Evolutionary conservation across 345 rosid species (phyloP).

Genomic region (Dovyalis caffra): DNA sequence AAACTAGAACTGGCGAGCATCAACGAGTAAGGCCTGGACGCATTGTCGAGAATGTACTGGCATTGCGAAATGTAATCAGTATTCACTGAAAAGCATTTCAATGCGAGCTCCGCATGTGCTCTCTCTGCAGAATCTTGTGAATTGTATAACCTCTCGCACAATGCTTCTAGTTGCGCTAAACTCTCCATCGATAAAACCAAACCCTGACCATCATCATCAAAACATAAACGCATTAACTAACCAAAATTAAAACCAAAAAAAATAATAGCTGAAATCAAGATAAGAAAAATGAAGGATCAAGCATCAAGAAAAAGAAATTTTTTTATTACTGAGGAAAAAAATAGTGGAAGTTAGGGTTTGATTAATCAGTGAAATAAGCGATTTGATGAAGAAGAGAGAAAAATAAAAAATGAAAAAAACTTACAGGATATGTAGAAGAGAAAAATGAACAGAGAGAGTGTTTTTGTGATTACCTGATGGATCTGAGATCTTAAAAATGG

Average conservation of each 20-base stretch:
- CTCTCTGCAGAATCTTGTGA: constrained; percentile 93
- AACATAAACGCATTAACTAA: not conserved
- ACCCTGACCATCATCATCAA: not conserved
- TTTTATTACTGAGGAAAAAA: not conserved
- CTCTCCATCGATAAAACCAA: constrained; percentile 67
- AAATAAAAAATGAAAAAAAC: too few relatives aligned
- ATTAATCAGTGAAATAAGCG: not conserved
- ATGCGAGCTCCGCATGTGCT: constrained; percentile 87
- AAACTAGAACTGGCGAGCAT: constrained; percentile 99
- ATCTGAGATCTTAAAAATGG: constrained; percentile 34
- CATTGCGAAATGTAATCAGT: constrained; percentile 92
- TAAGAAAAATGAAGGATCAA: too few relatives aligned
- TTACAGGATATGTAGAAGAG: not conserved
- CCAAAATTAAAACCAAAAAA: not conserved
- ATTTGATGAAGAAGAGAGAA: not conserved
- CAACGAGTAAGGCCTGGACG: constrained; percentile 89
- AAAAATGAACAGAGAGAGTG: not conserved
- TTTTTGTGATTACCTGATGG: constrained; percentile 3
- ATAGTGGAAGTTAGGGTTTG: not conserved
- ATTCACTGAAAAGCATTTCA: constrained; percentile 86
- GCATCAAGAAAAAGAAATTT: not conserved
- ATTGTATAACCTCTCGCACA: constrained; percentile 93
- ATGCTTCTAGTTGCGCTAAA: constrained; percentile 91
- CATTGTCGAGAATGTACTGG: constrained; percentile 95
- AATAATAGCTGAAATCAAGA: not conserved